phyloP scores from a whole-genome alignment of 192 early-diverging fungal genomes.

The Chytriomyces hyalinus region DNA sequence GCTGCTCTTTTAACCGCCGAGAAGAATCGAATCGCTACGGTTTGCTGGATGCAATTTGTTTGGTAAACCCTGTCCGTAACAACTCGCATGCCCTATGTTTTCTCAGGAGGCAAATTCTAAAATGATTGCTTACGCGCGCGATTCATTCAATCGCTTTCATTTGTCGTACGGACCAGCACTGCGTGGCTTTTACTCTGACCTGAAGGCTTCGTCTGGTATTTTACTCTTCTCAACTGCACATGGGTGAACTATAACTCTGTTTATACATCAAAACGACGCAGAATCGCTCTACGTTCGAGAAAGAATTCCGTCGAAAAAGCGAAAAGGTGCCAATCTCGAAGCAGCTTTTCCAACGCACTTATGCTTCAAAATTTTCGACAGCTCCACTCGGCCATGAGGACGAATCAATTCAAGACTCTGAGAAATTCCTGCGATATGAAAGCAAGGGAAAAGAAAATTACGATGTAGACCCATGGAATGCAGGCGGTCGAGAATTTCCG shows the following conservation, averaged over 20 bases:
- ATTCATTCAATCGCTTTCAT: constrained; percentile 16
- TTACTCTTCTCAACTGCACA: neutral
- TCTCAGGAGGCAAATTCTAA: neutral
- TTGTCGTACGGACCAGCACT: constrained; percentile 7
- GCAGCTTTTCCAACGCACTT: no score
- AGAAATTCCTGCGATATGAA: no score
- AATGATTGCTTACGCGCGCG: neutral
- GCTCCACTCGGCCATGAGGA: no score
- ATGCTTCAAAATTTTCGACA: no score
- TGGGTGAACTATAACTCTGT: neutral
- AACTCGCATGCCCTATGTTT: neutral
- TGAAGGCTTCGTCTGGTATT: neutral
- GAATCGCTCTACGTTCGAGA: neutral
- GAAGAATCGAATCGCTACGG: no score
- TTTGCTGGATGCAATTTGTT: no score
- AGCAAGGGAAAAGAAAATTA: no score
- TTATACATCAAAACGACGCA: neutral
- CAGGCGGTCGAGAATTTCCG: neutral
- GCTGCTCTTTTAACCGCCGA: neutral
- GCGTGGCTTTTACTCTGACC: neutral
- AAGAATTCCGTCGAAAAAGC: no score
- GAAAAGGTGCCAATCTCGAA: no score
- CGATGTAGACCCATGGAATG: no score
- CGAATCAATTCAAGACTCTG: no score
- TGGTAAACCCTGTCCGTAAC: no score